A percentile compares a stretch with the other conserved stretches of the same genome.
Evolutionary conservation across 768 basidiomycete genomes (phyloP).

Genomic region (Pholiota molesta): DNA sequence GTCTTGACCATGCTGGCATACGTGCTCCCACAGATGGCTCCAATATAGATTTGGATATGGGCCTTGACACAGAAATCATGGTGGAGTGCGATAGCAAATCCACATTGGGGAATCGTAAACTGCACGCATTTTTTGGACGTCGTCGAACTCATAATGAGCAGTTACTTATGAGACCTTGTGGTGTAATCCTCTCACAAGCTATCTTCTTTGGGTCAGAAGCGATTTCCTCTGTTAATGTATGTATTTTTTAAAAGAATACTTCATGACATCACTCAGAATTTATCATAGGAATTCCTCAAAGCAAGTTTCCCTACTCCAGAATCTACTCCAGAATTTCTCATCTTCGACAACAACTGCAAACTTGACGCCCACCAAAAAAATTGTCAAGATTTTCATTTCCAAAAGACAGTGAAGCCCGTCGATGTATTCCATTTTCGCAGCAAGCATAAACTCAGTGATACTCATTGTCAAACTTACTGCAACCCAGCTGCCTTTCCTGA

Average conservation of each 20-base stretch:
- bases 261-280: too few species aligned
- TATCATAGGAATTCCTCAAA: constrained; percentile 21
- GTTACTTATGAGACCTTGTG: constrained; percentile 27
- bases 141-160: constrained; percentile 34
- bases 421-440: constrained; percentile 31
- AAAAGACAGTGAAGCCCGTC: constrained; percentile 21
- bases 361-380: constrained; percentile 15
- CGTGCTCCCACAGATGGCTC: constrained; percentile 5
- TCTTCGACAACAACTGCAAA: constrained; percentile 30
- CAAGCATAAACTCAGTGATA: constrained; percentile 30
- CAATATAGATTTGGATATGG: neutral
- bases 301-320: constrained; percentile 20
- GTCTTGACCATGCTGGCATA: constrained; percentile 16
- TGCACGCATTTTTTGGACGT: constrained; percentile 29
- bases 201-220: constrained; percentile 33
- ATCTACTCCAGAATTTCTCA: constrained; percentile 23
- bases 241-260: constrained; percentile 13
- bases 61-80: constrained; percentile 4
- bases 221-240: constrained; percentile 22
- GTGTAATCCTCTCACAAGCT: constrained; percentile 28
- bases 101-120: constrained; percentile 20
- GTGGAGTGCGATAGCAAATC: constrained; percentile 15
- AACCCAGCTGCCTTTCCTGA: constrained; percentile 27
- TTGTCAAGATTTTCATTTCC: constrained; percentile 20
- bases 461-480: constrained; percentile 27